phyloP scores from a whole-genome alignment of 2,329 filamentous ascomycete species.

The Fusarium sp. region DNA sequence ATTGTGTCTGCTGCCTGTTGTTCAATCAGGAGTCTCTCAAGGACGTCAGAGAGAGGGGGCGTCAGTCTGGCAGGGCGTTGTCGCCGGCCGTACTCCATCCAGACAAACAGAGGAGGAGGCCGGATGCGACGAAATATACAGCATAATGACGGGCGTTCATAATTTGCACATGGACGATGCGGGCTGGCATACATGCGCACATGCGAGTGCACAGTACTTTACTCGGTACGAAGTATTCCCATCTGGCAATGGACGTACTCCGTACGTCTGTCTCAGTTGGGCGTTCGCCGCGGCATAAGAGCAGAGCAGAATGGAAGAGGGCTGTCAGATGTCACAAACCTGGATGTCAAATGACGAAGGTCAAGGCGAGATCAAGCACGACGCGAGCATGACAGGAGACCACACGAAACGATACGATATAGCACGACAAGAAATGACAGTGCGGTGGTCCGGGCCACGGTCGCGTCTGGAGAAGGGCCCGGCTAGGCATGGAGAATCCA shows the following conservation, averaged over 20 bases:
- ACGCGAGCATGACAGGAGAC: constrained; percentile 13
- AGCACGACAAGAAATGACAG: constrained; percentile 20
- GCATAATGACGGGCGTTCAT: constrained; percentile 23
- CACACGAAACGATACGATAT: constrained; percentile 28
- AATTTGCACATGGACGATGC: constrained; percentile 9
- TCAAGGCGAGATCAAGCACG: constrained; percentile 19
- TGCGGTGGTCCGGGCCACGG: constrained; percentile 28
- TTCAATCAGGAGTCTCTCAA: constrained; percentile 24
- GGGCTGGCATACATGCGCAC: background rate
- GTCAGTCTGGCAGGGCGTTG: constrained; percentile 10
- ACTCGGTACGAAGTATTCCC: background rate
- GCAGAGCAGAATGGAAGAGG: constrained; percentile 12
- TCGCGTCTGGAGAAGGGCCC: constrained; percentile 35
- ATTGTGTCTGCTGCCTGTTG: constrained; percentile 16
- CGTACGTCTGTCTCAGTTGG: constrained; percentile 40
- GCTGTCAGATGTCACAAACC: constrained; percentile 33
- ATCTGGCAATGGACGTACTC: constrained; percentile 8
- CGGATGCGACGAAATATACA: constrained; percentile 30
- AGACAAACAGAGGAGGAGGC: constrained; percentile 33
- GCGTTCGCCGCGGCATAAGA: constrained; percentile 27
- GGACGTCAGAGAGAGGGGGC: constrained; percentile 29
- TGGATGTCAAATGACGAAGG: constrained; percentile 20
- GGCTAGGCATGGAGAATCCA: constrained; percentile 22
- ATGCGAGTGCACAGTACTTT: background rate
- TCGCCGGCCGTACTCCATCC: constrained; percentile 16